Conservation (phyloP, 257 asterid genomes). For the Eucommia ulmoides region DNA sequence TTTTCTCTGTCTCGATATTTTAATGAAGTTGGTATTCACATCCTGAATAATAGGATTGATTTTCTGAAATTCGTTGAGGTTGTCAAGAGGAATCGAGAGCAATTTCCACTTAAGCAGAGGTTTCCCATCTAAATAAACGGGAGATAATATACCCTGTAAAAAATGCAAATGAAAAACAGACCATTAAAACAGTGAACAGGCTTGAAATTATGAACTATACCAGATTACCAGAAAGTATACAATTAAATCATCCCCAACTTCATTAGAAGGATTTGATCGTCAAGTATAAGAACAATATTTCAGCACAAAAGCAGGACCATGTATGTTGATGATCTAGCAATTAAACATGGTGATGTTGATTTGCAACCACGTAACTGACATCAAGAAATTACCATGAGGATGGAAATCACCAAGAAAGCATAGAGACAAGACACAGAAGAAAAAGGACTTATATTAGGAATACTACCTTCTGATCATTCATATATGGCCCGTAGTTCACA, state of each 20-base stretch:
- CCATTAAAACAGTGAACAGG: too few species aligned
- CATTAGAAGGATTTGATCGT: too few species aligned
- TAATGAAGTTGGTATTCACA: conserved; percentile 7
- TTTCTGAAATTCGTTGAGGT: conserved; percentile 34
- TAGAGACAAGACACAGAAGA: background rate
- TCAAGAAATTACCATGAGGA: background rate
- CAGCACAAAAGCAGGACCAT: background rate
- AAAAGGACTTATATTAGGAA: background rate
- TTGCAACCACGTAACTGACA: too few species aligned
- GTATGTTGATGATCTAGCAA: background rate
- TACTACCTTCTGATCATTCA: conserved; percentile 77
- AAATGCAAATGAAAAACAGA: too few species aligned
- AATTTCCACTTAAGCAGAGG: conserved; percentile 68
- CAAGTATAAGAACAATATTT: too few species aligned
- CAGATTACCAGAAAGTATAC: too few species aligned
- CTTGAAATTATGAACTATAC: too few species aligned
- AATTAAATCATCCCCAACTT: too few species aligned
- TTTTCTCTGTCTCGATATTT: conserved; percentile 16
- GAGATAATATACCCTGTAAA: conserved; percentile 77
- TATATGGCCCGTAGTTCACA: conserved; percentile 64
- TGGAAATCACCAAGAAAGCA: too few species aligned
- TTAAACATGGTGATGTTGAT: too few species aligned
- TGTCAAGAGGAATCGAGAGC: conserved; percentile 53
- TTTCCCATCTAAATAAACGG: conserved; percentile 52
- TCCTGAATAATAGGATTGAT: conserved; percentile 27